A percentile compares a stretch with the other conserved stretches of the same genome.
These are phyloP conservation scores for Pichia ethanolica DNA, from an alignment of 805 yeast genomes.

Conservation along the genomic window DNA sequence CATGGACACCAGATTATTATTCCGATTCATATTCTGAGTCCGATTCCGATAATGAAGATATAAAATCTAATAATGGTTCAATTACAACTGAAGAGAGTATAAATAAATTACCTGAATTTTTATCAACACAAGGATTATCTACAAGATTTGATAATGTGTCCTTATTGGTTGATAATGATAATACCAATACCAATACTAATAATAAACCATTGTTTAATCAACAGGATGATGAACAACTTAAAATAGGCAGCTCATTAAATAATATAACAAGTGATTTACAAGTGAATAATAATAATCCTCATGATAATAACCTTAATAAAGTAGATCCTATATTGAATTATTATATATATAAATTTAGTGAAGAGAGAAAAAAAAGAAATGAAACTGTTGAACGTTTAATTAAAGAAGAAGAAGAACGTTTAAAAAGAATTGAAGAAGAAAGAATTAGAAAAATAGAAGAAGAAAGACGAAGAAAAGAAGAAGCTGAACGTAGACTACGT, in stretches of 20 bases:
- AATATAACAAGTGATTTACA: too few species aligned
- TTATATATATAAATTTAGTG: not conserved
- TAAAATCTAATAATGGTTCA: not conserved
- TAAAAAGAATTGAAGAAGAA: constrained; percentile 14
- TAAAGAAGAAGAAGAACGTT: constrained; percentile 16
- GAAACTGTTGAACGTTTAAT: constrained; percentile 6
- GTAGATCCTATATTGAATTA: not conserved
- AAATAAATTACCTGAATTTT: constrained; percentile 5
- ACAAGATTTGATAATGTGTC: constrained; percentile 3
- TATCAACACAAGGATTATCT: not conserved
- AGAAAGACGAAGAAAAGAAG: constrained; percentile 16
- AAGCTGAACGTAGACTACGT: constrained; percentile 14
- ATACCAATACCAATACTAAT: not conserved
- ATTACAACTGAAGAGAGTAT: constrained; percentile 3
- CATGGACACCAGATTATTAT: constrained; percentile 8
- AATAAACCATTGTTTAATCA: too few species aligned
- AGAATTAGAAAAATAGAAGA: constrained; percentile 18
- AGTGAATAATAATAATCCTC: not conserved
- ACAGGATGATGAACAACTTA: too few species aligned
- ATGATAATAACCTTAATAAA: not conserved
- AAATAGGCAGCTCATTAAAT: too few species aligned
- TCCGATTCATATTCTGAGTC: not conserved
- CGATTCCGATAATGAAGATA: not conserved
- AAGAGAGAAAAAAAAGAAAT: not conserved
- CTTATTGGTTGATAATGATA: not conserved